Conservation (phyloP, 78 protist species). For the Cavenderia fasciculata region DNA sequence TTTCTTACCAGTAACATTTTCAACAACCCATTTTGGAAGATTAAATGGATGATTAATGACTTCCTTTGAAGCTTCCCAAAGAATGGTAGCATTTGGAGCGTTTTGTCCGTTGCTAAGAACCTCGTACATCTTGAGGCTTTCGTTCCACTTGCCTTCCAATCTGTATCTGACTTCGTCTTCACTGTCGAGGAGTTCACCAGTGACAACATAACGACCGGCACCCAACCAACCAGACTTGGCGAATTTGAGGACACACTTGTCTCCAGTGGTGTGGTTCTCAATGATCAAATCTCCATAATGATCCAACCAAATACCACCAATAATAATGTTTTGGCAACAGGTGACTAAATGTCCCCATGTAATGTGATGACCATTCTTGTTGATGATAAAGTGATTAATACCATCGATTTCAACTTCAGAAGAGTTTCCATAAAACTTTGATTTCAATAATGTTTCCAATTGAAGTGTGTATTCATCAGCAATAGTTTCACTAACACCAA, state of each 20-base stretch:
- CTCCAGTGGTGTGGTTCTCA: constrained; percentile 69
- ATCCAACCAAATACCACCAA: constrained; percentile 80
- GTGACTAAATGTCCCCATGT: constrained; percentile 78
- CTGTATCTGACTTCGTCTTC: constrained; percentile 70
- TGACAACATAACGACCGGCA: constrained; percentile 75
- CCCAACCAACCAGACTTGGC: constrained; percentile 83
- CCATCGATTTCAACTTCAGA: constrained; percentile 76
- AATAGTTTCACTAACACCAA: constrained; percentile 72
- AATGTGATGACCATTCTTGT: constrained; percentile 50
- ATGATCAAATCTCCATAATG: constrained; percentile 75
- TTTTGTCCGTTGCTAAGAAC: constrained; percentile 43
- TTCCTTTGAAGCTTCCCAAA: constrained; percentile 76
- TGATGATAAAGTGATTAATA: constrained; percentile 51
- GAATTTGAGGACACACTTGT: constrained; percentile 63
- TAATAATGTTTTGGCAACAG: constrained; percentile 73
- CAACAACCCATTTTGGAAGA: constrained; percentile 66
- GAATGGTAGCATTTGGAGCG: constrained; percentile 4
- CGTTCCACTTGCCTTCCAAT: constrained; percentile 78
- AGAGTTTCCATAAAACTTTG: constrained; percentile 78
- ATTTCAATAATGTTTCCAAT: constrained; percentile 69
- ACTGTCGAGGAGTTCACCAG: constrained; percentile 68
- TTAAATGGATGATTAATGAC: constrained; percentile 25
- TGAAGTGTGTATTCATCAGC: constrained; percentile 46
- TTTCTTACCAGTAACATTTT: constrained; percentile 36
- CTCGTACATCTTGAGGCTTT: constrained; percentile 54